Conservation (phyloP, 2,329 filamentous ascomycete species). For the Calycina herbarum region DNA sequence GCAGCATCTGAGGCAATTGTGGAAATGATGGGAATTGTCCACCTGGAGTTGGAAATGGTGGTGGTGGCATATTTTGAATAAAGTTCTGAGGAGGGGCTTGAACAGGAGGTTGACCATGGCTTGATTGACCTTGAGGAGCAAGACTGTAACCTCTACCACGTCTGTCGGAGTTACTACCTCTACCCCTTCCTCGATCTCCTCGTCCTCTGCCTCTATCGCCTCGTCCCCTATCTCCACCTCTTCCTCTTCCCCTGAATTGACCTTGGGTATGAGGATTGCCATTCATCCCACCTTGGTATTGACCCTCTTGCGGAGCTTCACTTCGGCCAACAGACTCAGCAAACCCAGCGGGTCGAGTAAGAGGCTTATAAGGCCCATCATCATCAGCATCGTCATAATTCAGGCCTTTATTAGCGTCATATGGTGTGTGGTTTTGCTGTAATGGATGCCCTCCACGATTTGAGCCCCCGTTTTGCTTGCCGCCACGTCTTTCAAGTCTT, state of each 20-base stretch:
- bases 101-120: slow-evolving; percentile 16
- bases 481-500: slow-evolving; percentile 56
- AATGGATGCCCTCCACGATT: slow-evolving; percentile 41
- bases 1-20: slow-evolving; percentile 8
- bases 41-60: slow-evolving; percentile 16
- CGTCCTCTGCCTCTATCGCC: slow-evolving; percentile 28
- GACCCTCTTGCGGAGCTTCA: slow-evolving; percentile 43
- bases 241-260: slow-evolving; percentile 27
- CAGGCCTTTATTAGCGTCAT: slow-evolving; percentile 46
- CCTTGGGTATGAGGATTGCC: slow-evolving; percentile 23
- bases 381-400: slow-evolving; percentile 70
- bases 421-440: slow-evolving; percentile 36
- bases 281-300: slow-evolving; percentile 21
- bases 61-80: slow-evolving; percentile 9
- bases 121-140: slow-evolving; percentile 24
- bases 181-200: slow-evolving; percentile 29
- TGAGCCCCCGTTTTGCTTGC: slow-evolving; percentile 46
- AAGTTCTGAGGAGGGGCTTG: slow-evolving; percentile 11
- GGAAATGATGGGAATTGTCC: slow-evolving; percentile 19
- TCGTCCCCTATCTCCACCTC: slow-evolving; percentile 30
- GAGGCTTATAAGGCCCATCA: slow-evolving; percentile 70
- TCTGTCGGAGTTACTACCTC: slow-evolving; percentile 29
- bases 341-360: slow-evolving; percentile 67
- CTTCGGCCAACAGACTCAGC: slow-evolving; percentile 47
- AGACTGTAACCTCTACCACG: slow-evolving; percentile 17